Evolutionary conservation across 371 early-diverging fungal species (phyloP).

Genomic region (Mucor indicus): DNA sequence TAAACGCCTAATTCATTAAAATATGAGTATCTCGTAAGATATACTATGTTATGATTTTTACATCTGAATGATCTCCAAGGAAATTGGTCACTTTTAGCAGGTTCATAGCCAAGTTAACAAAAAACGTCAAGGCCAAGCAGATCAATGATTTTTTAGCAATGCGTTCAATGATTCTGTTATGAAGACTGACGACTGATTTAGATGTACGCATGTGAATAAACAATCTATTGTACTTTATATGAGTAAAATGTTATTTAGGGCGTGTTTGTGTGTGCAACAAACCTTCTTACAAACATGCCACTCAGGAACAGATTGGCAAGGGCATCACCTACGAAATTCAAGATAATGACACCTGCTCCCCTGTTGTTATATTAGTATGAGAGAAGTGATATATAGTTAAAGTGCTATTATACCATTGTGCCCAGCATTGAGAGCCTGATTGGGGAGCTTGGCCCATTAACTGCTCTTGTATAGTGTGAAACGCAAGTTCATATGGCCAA

Average conservation of each 20-base stretch:
- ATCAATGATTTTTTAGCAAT: conserved; percentile 41
- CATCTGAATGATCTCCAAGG: conserved; percentile 38
- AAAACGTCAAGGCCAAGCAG: conserved; percentile 39
- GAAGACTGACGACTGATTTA: conserved; percentile 21
- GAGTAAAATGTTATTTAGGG: too few relatives aligned
- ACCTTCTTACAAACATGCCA: conserved; percentile 48
- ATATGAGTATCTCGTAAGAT: too few relatives aligned
- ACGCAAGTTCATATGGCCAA: conserved; percentile 47
- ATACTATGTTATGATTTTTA: conserved; percentile 11
- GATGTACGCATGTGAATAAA: conserved; percentile 31
- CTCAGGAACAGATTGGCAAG: conserved; percentile 45
- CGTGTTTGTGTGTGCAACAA: too few relatives aligned
- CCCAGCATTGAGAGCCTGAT: conserved; percentile 38
- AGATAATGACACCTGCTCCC: conserved; percentile 40
- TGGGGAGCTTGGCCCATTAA: conserved; percentile 13
- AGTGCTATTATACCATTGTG: conserved; percentile 43
- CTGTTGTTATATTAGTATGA: too few relatives aligned
- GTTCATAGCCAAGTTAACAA: conserved; percentile 45
- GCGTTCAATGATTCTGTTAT: conserved; percentile 31
- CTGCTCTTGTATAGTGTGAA: conserved; percentile 15
- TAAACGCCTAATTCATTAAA: conserved; percentile 28
- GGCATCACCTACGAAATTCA: conserved; percentile 44
- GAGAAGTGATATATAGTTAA: too few relatives aligned
- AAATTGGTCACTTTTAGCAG: conserved; percentile 39
- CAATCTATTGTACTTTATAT: conserved; percentile 16